Base-by-base conservation (phyloP, 179 eudicot genomes). In the Vitellaria paradoxa region DNA sequence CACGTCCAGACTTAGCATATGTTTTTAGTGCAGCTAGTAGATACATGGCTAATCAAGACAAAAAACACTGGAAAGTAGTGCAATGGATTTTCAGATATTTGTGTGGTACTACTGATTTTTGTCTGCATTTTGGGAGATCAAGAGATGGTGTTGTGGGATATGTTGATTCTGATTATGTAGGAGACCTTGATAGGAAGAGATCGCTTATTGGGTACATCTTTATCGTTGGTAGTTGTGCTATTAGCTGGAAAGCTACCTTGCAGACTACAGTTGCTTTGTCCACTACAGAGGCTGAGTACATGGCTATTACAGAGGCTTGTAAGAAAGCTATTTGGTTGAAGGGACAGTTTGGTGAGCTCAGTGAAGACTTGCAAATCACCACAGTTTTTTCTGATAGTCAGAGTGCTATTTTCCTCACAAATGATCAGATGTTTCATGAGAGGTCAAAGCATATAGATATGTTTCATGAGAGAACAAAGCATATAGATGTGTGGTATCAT, bases 31-130 rank as follows among this genome's bases (percentile, higher is more conserved):
- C 50, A 0, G 65, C 55, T 10, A 76, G 56, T 18, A 76, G 63
- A 55, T 76, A 50, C 64, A 67, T 76, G 65, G 65, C 63, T 4
- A 66, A 40, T 30, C 37, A 12, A 0, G 65, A 65, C 2, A 53
- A 37, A 42, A 18, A 65, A 30, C 68, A 65, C 12, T 23, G 46
- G 68, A 11, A 24, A 5, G 45, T 11, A 9, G 42, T 37, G 15
- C 7, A 76, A 59, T 76, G 73, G 55, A 76, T 76, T 67, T 2
- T 76, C 17, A 7, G 73, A 24, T 66, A 66, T 23, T 66, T 76
- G 56, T 18, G 45, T 3, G 63, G 73, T 53, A 17, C 55, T 66
- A 6, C 65, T 21, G 56, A 68, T 66, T 2, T n/a, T 9, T 15
- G 40, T 53, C 15, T 67, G 9, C 20, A n/a, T 0, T 76, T 17